Evolutionary conservation across 345 rosid genomes (phyloP), one percentile per base, ranked within the genome.

Genomic region (Citrus sinensis): DNA sequence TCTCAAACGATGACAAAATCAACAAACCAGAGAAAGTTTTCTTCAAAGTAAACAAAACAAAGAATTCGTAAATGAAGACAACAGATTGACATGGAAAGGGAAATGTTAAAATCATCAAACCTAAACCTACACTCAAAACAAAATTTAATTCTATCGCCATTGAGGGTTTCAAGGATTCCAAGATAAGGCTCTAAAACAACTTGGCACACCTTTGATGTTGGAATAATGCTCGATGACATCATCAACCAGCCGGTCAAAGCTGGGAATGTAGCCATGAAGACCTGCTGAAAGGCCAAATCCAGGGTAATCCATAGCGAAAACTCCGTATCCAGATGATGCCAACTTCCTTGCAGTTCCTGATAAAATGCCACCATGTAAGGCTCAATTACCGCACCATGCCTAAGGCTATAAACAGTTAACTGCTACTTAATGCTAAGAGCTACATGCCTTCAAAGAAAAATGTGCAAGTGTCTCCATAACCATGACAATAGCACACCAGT

Each of bases 261-360:
- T 94, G 27, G 92, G 90, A 76, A 94, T 90, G 79, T 82, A 94
- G 82, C 96, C 81, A 72, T 97, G 98, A 77, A 97, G 90, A 74
- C 99, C 99, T 80, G 91, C 98, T 0, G 98, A 97, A 58, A 97
- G 90, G 59, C 98, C 99, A 79, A 90, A 92, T 74, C 98, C 99
- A 0, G 98, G 99, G 79, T 94, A 94, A 83, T 97, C 99, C 97
- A 97, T 90, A 22, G 98, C 98, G 68, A 90, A 92, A 82, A 94
- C 94, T 58, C 90, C 97, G 75, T 88, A 97, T 39, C 99, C 99
- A 11, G 88, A 84, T 25, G 81, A 88, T 22, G 93, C 98, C 87
- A 97, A 83, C 85, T 93, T 94, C 86, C 97, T 88, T 9, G 98
- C 98, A 80, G 88, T 85, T 74, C 99, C 99, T 96, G 90, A 78